Conservation (phyloP, 257 asterid species). For the Cynanchum wilfordii region DNA sequence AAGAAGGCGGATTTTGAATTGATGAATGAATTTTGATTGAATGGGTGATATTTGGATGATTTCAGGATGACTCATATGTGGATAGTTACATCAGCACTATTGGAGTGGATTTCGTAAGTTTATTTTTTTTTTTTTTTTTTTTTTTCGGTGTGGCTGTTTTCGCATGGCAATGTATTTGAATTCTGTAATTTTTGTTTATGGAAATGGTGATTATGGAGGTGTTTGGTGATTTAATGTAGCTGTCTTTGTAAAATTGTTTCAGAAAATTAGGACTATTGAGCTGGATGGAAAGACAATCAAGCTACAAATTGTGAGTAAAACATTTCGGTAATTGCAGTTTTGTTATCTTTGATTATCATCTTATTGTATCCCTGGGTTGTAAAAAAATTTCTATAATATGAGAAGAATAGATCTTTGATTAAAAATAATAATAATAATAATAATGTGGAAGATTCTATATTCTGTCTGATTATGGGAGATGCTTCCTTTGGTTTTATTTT, state of each 20-base stretch:
- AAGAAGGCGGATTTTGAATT: slow-evolving; percentile 4
- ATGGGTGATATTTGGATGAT: background rate
- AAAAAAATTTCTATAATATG: background rate
- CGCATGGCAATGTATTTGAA: background rate
- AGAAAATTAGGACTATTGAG: slow-evolving; percentile 98
- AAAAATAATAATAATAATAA: background rate
- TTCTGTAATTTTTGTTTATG: background rate
- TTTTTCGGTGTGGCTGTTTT: background rate
- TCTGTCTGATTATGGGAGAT: background rate
- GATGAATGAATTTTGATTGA: background rate
- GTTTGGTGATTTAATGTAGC: background rate
- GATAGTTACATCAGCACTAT: slow-evolving; percentile 99
- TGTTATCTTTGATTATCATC: background rate
- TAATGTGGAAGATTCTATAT: background rate
- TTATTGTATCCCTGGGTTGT: background rate
- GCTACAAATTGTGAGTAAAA: slow-evolving; percentile 87
- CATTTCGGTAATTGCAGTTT: background rate
- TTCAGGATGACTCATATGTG: slow-evolving; percentile 95
- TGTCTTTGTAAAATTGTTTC: slow-evolving; percentile 14
- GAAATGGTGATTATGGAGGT: background rate
- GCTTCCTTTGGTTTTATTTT: too few species aligned
- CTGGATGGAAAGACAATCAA: slow-evolving; percentile 91
- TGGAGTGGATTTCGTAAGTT: slow-evolving; percentile 94
- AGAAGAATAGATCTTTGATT: background rate
- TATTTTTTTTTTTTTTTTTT: background rate